These are phyloP conservation scores for Lasiosphaeria ovina DNA, from an alignment of 495 filamentous ascomycete genomes.

Conservation along the genomic window DNA sequence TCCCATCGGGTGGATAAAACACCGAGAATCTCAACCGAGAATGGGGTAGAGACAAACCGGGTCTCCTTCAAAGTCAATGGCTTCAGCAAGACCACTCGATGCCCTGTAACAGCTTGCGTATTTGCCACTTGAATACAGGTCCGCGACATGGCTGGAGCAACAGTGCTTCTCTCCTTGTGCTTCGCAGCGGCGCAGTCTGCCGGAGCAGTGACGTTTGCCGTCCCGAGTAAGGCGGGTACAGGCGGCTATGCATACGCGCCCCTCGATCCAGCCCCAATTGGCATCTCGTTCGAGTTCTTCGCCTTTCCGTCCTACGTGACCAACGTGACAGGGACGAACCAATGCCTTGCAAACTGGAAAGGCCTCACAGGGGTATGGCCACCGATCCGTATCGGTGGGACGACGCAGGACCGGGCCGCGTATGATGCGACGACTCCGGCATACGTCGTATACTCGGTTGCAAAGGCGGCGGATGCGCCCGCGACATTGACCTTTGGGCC, in stretches of 20 bases:
- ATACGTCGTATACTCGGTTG: slow-evolving; percentile 58
- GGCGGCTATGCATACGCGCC: slow-evolving; percentile 34
- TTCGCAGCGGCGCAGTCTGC: slow-evolving; percentile 16
- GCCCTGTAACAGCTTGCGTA: neutral
- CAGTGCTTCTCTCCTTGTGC: slow-evolving; percentile 5
- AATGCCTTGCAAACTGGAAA: slow-evolving; percentile 56
- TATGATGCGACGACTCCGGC: slow-evolving; percentile 50
- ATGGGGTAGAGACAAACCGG: neutral
- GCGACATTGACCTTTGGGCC: slow-evolving; percentile 55
- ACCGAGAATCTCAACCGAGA: slow-evolving; percentile 2
- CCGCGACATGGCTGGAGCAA: slow-evolving; percentile 4
- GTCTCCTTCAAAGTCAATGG: slow-evolving; percentile 1
- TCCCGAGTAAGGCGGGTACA: slow-evolving; percentile 31
- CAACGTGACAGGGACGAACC: slow-evolving; percentile 51
- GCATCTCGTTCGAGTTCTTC: slow-evolving; percentile 62
- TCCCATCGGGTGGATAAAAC: slow-evolving; percentile 22
- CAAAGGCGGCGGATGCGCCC: slow-evolving; percentile 51
- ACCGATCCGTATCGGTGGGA: slow-evolving; percentile 59
- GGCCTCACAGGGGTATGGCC: slow-evolving; percentile 55
- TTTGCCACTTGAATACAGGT: neutral
- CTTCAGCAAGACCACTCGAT: neutral
- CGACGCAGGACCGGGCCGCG: slow-evolving; percentile 54
- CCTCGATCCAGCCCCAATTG: slow-evolving; percentile 50
- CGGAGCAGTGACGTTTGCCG: slow-evolving; percentile 32
- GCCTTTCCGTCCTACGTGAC: slow-evolving; percentile 58